Base-by-base conservation (phyloP, 108 stramenopile species). In the Nannochloropsis salina region DNA sequence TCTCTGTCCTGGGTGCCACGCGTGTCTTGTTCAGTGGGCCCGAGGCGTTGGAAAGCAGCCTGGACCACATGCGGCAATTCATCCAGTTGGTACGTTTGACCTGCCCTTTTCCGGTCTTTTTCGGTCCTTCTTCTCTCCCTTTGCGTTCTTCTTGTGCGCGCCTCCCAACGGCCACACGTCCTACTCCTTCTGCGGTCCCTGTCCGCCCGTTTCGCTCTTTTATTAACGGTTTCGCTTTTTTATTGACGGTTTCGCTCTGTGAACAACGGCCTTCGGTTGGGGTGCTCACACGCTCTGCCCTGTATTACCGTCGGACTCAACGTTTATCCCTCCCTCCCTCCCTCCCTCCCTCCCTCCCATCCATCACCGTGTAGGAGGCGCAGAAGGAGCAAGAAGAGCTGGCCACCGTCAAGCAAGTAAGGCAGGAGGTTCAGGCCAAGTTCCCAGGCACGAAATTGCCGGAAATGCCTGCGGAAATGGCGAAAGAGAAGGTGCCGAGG, bases 41-140 rank as follows among this genome's bases (percentile, higher is more conserved):
- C 20, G 61, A 74, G 61, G 61, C 61, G 20, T n/a, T 74, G 20
- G 61, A 74, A n/a, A 74, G 20, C 3, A 74, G 61, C 61, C 61
- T 74, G 20, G n/a, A 74, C 61, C 61, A 74, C 61, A 74, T 74
- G 61, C 61, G 61, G 61, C 61, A 74, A 4, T 74, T 74, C 20
- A 74, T 74, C n/a, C 61, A 74, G 61, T n/a, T 74, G 61, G 61
- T 74, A n/a, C 61, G 61, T 5, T n/a, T n/a, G n/a, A n/a, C n/a
- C n/a, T n/a, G n/a, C n/a, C n/a, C n/a, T n/a, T n/a, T n/a, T n/a
- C n/a, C n/a, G n/a, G n/a, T n/a, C n/a, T n/a, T n/a, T n/a, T n/a
- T n/a, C n/a, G n/a, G n/a, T n/a, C n/a, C n/a, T n/a, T n/a, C n/a
- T n/a, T n/a, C n/a, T n/a, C n/a, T n/a, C n/a, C n/a, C n/a, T n/a